Conservation (phyloP, 2,329 filamentous ascomycete genomes). For the Ascocoryne sarcoides region DNA sequence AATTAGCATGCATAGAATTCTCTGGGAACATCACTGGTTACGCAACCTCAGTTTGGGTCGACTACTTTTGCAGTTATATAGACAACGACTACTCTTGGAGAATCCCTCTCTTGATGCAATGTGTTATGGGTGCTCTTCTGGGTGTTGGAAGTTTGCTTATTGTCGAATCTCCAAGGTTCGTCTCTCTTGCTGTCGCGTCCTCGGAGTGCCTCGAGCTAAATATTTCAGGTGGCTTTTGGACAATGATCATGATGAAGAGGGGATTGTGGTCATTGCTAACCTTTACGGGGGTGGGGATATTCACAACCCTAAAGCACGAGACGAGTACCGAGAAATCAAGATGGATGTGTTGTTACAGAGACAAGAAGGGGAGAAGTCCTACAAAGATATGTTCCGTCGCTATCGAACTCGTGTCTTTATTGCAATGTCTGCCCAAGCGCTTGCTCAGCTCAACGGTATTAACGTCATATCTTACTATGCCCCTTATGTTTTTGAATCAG, state of each 20-base stretch:
- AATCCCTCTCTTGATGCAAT: conserved; percentile 82
- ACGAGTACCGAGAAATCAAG: conserved; percentile 98
- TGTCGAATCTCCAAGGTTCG: conserved; percentile 84
- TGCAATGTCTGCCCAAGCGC: conserved; percentile 93
- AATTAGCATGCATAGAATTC: conserved; percentile 95
- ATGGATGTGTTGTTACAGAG: conserved; percentile 91
- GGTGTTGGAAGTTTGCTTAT: conserved; percentile 84
- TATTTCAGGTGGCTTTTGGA: conserved; percentile 96
- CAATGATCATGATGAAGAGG: conserved; percentile 96
- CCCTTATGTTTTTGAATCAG: conserved; percentile 90
- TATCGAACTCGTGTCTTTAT: conserved; percentile 93
- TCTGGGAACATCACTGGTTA: conserved; percentile 96
- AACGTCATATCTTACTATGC: conserved; percentile 99
- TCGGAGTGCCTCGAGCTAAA: no score
- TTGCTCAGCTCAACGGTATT: conserved; percentile 96
- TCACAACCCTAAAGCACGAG: conserved; percentile 81
- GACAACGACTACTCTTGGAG: conserved; percentile 82
- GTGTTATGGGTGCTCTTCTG: conserved; percentile 82
- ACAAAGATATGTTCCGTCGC: conserved; percentile 87
- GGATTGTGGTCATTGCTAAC: conserved; percentile 96
- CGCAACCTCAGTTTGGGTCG: conserved; percentile 94
- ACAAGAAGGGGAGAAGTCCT: conserved; percentile 89
- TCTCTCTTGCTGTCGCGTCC: no score
- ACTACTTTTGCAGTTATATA: conserved; percentile 94
- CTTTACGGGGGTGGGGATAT: conserved; percentile 94